Percentiles rank a stretch among this genome's conserved stretches.
These are phyloP conservation scores for Ophiosphaerella herpotricha DNA, from an alignment of 2,329 filamentous ascomycete genomes.

Conservation along the genomic window DNA sequence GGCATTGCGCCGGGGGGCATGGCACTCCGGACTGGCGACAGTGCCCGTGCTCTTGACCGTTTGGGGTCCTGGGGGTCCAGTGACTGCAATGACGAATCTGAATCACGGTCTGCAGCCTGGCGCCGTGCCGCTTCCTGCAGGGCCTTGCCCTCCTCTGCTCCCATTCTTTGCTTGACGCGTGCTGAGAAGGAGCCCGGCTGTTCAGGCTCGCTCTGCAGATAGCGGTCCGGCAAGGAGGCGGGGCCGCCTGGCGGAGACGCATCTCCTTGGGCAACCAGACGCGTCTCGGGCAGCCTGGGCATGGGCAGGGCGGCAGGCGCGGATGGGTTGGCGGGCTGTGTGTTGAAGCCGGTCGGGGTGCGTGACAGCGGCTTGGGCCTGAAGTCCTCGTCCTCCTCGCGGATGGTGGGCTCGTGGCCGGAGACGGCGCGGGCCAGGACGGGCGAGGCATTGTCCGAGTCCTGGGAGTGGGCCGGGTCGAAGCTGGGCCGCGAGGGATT, in stretches of 20 bases:
- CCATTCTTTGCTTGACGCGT: constrained; percentile 56
- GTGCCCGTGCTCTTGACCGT: constrained; percentile 17
- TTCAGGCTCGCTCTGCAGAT: constrained; percentile 35
- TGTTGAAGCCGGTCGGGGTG: constrained; percentile 60
- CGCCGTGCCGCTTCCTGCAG: constrained; percentile 51
- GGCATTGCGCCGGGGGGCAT: constrained; percentile 24
- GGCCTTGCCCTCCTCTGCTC: constrained; percentile 57
- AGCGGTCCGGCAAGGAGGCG: constrained; percentile 29
- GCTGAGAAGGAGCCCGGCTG: constrained; percentile 53
- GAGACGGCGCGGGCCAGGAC: constrained; percentile 27
- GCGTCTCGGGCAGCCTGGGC: constrained; percentile 36
- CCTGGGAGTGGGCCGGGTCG: constrained; percentile 39
- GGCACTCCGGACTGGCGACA: constrained; percentile 20
- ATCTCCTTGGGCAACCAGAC: constrained; percentile 21
- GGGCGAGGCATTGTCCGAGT: constrained; percentile 35
- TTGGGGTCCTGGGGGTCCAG: constrained; percentile 19
- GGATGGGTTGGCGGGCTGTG: constrained; percentile 43
- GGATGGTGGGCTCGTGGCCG: constrained; percentile 31
- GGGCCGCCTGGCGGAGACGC: constrained; percentile 34
- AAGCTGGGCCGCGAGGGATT: constrained; percentile 29
- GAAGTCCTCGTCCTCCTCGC: constrained; percentile 54
- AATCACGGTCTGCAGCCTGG: constrained; percentile 30
- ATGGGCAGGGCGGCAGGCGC: constrained; percentile 48
- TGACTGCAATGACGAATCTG: constrained; percentile 30
- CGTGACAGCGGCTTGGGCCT: constrained; percentile 60